Evolutionary conservation across 2,329 filamentous ascomycete species (phyloP).

Genomic region (Penicillium rolfsii): DNA sequence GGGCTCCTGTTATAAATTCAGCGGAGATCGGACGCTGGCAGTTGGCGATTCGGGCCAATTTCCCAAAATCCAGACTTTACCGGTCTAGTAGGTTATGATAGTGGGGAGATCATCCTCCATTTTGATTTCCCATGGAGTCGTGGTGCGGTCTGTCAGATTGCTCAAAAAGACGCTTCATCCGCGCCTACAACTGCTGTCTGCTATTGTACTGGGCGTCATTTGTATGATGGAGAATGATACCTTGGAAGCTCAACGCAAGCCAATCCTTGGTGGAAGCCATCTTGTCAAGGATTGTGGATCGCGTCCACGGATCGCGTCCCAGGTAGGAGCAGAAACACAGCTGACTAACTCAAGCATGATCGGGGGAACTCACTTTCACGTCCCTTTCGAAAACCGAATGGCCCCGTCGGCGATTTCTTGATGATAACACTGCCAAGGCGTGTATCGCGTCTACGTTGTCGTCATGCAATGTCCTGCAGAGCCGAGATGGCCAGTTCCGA

Average conservation of each 20-base stretch:
- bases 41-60: constrained; percentile 10
- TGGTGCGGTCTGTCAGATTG: constrained; percentile 16
- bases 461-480: not conserved
- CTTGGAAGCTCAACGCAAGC: constrained; percentile 11
- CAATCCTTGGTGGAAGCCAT: constrained; percentile 16
- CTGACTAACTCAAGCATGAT: constrained; percentile 16
- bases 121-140: constrained; percentile 14
- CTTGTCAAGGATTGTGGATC: too few species aligned
- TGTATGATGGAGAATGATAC: constrained; percentile 13
- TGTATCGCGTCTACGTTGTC: not conserved
- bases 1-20: constrained; percentile 2
- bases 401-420: not conserved
- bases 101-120: constrained; percentile 11
- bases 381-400: not conserved
- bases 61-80: constrained; percentile 14
- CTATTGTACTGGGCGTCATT: constrained; percentile 20
- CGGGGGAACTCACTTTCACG: not conserved
- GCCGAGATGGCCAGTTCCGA: not conserved
- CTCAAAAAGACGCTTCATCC: constrained; percentile 21
- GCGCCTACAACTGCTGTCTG: constrained; percentile 20
- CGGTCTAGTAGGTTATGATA: constrained; percentile 9
- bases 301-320: not conserved
- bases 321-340: constrained; percentile 9
- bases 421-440: not conserved
- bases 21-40: constrained; percentile 12